Conservation (phyloP, 169 alveolate species). For the Cryptosporidium sp. region DNA sequence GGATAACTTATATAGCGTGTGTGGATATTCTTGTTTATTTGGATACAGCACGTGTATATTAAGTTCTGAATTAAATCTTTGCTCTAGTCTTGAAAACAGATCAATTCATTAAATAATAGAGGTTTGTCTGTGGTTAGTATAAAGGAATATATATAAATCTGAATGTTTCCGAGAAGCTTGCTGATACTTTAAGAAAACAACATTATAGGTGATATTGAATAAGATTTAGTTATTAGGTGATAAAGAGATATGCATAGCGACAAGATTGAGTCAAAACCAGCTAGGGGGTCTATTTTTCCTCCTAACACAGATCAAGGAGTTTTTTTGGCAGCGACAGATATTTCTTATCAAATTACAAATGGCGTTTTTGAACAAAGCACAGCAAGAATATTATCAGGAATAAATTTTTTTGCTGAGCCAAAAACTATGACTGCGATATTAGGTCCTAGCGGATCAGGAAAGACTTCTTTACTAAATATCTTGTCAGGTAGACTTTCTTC, state of each 20-base stretch:
- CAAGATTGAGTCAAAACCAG: conserved; percentile 21
- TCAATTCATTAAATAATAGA: background rate
- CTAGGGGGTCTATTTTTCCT: conserved; percentile 30
- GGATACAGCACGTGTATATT: background rate
- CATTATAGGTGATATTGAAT: background rate
- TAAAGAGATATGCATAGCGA: background rate
- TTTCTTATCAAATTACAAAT: conserved; percentile 43
- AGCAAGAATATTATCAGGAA: conserved; percentile 34
- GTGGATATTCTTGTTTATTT: background rate
- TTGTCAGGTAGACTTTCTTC: conserved; percentile 84
- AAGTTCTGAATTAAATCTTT: background rate
- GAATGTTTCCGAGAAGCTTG: background rate
- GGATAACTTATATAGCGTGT: background rate
- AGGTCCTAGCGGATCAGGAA: conserved; percentile 92
- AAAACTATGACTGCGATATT: conserved; percentile 77
- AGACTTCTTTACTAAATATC: conserved; percentile 90
- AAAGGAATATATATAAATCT: background rate
- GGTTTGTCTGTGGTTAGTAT: background rate
- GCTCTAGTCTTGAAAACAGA: background rate
- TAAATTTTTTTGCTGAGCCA: conserved; percentile 61
- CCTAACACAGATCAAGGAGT: conserved; percentile 6
- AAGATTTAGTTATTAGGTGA: background rate
- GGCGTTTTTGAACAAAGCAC: conserved; percentile 54
- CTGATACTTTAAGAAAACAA: background rate
- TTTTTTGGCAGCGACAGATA: conserved; percentile 27